phyloP scores from a whole-genome alignment of 2,329 filamentous ascomycete genomes.

The Fusarium sp. region DNA sequence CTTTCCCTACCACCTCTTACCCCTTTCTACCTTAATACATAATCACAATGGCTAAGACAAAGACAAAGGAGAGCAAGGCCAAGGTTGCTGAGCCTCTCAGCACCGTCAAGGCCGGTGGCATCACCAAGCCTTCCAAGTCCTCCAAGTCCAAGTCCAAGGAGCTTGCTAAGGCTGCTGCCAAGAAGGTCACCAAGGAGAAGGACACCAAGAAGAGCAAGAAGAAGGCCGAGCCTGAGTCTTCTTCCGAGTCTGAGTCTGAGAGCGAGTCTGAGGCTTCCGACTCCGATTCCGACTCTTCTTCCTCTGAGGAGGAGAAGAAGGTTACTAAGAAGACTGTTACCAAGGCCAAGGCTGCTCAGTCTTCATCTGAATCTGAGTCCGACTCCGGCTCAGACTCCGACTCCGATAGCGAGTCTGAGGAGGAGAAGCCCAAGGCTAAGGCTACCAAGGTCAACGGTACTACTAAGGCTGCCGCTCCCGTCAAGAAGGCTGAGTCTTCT shows the following conservation, averaged over 20 bases:
- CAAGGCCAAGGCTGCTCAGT: constrained; percentile 45
- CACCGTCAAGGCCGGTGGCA: constrained; percentile 71
- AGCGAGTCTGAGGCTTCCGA: constrained; percentile 53
- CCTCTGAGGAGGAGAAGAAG: constrained; percentile 51
- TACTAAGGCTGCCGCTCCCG: constrained; percentile 35
- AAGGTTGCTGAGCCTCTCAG: constrained; percentile 62
- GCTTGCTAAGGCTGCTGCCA: constrained; percentile 68
- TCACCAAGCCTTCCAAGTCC: constrained; percentile 73
- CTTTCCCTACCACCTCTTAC: not conserved
- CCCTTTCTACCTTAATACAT: constrained; percentile 29
- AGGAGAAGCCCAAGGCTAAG: constrained; percentile 48
- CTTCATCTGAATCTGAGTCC: constrained; percentile 46
- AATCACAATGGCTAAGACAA: constrained; percentile 71
- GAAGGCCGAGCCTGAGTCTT: constrained; percentile 53
- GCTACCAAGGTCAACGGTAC: constrained; percentile 42
- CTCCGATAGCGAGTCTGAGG: constrained; percentile 47
- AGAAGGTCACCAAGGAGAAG: constrained; percentile 58
- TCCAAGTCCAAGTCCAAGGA: constrained; percentile 75
- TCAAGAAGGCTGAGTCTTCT: constrained; percentile 40
- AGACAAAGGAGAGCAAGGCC: constrained; percentile 64
- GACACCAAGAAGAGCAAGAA: constrained; percentile 62
- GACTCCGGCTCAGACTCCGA: constrained; percentile 48
- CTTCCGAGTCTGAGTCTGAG: constrained; percentile 52
- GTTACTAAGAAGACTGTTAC: constrained; percentile 48
- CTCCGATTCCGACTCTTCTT: constrained; percentile 47